Evolutionary conservation across 768 basidiomycete species (phyloP).

Genomic region (Pleurotus platypus): DNA sequence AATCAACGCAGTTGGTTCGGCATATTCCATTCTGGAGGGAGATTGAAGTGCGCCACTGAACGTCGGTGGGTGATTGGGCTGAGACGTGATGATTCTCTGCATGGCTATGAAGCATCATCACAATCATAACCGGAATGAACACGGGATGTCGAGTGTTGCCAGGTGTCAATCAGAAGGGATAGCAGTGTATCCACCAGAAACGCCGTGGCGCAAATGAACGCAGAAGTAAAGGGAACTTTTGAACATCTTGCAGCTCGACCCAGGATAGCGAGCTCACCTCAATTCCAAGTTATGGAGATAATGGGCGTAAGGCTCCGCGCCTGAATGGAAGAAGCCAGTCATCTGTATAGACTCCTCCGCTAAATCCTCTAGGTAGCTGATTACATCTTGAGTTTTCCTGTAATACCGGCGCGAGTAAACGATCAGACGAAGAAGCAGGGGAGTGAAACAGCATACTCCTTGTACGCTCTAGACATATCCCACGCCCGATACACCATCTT

Average conservation of each 20-base stretch:
- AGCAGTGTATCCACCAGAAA: background rate
- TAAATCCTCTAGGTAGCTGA: conserved; percentile 90
- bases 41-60: conserved; percentile 61
- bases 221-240: background rate
- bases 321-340: conserved; percentile 95
- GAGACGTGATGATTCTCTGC: background rate
- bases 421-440: background rate
- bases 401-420: background rate
- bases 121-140: background rate
- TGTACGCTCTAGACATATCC: conserved; percentile 96
- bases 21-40: conserved; percentile 89
- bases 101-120: background rate
- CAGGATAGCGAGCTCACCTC: background rate
- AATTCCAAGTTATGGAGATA: conserved; percentile 37
- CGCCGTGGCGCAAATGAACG: background rate
- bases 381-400: conserved; percentile 94
- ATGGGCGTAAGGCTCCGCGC: conserved; percentile 80
- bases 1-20: conserved; percentile 95
- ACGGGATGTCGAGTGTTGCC: background rate
- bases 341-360: conserved; percentile 90
- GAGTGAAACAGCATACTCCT: conserved; percentile 55
- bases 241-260: too few species aligned
- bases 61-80: conserved; percentile 13
- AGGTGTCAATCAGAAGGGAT: background rate
- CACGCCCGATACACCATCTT: conserved; percentile 91